Evolutionary conservation across 176 grass and related monocot species (phyloP).

Genomic region (Musa troglodytarum): DNA sequence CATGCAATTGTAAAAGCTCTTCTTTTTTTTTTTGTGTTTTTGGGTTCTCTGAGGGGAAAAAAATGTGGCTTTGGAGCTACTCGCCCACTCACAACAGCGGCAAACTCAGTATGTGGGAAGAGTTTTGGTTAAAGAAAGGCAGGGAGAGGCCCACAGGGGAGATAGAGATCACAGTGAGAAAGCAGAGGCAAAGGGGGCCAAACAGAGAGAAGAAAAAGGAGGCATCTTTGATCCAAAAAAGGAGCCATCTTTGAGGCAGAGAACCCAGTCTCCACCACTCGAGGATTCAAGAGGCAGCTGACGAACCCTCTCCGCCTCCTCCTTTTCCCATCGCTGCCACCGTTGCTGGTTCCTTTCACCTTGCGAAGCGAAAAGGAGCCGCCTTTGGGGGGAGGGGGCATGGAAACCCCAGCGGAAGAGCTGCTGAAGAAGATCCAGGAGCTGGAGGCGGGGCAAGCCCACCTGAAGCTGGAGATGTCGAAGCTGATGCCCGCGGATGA

Average conservation of each 20-base stretch:
- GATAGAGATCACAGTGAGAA: constrained; percentile 9
- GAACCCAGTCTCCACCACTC: constrained; percentile 12
- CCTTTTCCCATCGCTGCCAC: constrained; percentile 3
- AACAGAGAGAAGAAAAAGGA: not conserved
- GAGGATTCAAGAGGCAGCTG: not conserved
- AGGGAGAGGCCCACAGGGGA: not conserved
- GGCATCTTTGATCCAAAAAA: constrained; percentile 20
- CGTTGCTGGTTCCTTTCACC: not conserved
- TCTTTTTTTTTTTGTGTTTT: not conserved
- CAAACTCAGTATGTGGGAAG: not conserved
- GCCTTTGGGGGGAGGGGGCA: constrained; percentile 1
- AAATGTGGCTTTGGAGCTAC: not conserved
- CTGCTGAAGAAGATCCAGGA: constrained; percentile 79
- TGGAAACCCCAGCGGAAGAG: constrained; percentile 56
- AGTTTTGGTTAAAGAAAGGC: not conserved
- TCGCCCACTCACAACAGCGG: not conserved
- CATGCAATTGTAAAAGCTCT: too few relatives aligned
- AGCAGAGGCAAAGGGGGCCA: not conserved
- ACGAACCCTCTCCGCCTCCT: not conserved
- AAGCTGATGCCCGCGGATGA: constrained; percentile 32
- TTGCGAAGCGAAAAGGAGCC: not conserved
- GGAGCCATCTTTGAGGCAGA: constrained; percentile 6
- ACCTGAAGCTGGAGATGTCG: constrained; percentile 73
- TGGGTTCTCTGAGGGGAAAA: not conserved
- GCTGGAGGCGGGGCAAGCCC: constrained; percentile 62